Evolutionary conservation across 768 basidiomycete species (phyloP).

Genomic region (Scleroderma citrinum): DNA sequence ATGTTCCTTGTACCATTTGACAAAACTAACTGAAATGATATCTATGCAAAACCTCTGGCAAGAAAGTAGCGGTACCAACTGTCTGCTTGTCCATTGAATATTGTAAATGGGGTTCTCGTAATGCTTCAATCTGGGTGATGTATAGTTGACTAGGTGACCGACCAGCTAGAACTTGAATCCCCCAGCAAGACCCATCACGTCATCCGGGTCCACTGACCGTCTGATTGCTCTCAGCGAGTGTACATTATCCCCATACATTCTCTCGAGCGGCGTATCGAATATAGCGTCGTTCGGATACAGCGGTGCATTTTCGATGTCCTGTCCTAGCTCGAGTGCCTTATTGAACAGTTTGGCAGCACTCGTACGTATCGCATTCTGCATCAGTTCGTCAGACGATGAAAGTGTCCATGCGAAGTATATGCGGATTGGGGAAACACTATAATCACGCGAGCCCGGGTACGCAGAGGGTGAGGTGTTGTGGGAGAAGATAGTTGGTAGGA

Average conservation of each 20-base stretch:
- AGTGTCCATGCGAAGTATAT: slow-evolving; percentile 38
- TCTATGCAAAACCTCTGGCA: no score
- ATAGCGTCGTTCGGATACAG: slow-evolving; percentile 60
- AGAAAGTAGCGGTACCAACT: no score
- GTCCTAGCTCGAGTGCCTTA: slow-evolving; percentile 39
- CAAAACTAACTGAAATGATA: no score
- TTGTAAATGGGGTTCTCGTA: no score
- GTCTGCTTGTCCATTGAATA: no score
- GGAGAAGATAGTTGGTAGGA: slow-evolving; percentile 36
- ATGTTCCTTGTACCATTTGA: no score
- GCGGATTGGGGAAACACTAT: slow-evolving; percentile 38
- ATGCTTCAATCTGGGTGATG: no score
- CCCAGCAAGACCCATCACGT: slow-evolving; percentile 63
- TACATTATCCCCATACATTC: slow-evolving; percentile 49
- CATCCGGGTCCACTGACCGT: slow-evolving; percentile 43
- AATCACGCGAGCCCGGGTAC: slow-evolving; percentile 35
- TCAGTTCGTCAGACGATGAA: slow-evolving; percentile 26
- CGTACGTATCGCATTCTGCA: slow-evolving; percentile 35
- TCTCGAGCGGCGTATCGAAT: slow-evolving; percentile 43
- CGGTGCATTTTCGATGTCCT: slow-evolving; percentile 32
- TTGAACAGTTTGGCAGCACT: slow-evolving; percentile 33
- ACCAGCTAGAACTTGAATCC: slow-evolving; percentile 61
- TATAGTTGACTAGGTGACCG: no score
- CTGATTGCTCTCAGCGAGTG: slow-evolving; percentile 36
- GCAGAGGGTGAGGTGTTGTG: no score